A percentile compares a stretch with the other conserved stretches of the same genome.
Conservation (phyloP, 2,329 filamentous ascomycete species). For the Chrysosporium queenslandicum region DNA sequence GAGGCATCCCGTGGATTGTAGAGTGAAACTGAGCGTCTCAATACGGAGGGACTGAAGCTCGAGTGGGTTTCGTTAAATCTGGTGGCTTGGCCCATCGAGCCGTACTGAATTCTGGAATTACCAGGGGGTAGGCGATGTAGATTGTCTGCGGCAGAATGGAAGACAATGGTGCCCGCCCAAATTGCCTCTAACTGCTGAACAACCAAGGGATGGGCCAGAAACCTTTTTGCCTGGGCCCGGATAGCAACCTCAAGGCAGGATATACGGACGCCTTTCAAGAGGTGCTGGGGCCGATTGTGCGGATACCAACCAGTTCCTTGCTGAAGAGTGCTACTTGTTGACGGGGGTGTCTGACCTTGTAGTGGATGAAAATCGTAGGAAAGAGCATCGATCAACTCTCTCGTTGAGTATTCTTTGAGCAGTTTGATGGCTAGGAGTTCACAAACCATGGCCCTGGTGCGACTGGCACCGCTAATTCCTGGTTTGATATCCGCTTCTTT, state of each 20-base stretch:
- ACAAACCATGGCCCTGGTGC: slow-evolving; percentile 76
- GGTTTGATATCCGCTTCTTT: slow-evolving; percentile 77
- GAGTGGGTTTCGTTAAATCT: not conserved
- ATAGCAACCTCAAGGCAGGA: slow-evolving; percentile 91
- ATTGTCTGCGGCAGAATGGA: slow-evolving; percentile 78
- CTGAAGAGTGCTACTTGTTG: slow-evolving; percentile 28
- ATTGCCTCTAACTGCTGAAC: slow-evolving; percentile 94
- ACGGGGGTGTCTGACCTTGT: slow-evolving; percentile 58
- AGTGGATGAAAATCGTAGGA: slow-evolving; percentile 93
- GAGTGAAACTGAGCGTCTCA: slow-evolving; percentile 65
- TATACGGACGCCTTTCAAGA: slow-evolving; percentile 59
- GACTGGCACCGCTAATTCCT: slow-evolving; percentile 72
- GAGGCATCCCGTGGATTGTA: slow-evolving; percentile 89
- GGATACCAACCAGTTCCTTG: slow-evolving; percentile 29
- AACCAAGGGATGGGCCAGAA: slow-evolving; percentile 81
- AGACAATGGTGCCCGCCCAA: slow-evolving; percentile 91
- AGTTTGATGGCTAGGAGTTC: slow-evolving; percentile 84
- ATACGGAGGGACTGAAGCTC: not conserved
- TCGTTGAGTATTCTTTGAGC: slow-evolving; percentile 76
- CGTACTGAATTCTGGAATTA: slow-evolving; percentile 21
- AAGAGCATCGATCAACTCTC: slow-evolving; percentile 85
- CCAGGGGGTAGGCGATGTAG: slow-evolving; percentile 56
- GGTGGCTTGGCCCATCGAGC: slow-evolving; percentile 9
- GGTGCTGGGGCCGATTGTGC: slow-evolving; percentile 36
- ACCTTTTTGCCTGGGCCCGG: slow-evolving; percentile 81